phyloP scores from a whole-genome alignment of 1,284 basidiomycete species.

The Veloporphyrellus conicus region DNA sequence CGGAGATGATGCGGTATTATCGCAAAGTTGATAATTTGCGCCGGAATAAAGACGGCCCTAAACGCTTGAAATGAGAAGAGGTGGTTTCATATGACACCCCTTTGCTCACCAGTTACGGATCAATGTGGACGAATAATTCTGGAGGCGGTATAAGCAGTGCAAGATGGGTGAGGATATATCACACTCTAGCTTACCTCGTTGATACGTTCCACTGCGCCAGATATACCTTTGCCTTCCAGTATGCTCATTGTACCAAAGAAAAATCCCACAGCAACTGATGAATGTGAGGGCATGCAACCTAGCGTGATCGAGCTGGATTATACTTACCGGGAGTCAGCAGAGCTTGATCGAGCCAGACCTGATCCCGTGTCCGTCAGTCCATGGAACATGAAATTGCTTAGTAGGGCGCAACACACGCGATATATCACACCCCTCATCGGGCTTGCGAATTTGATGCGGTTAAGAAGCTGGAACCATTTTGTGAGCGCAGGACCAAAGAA shows the following conservation, averaged over 20 bases:
- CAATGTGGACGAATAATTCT: conserved; percentile 68
- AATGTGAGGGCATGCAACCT: conserved; percentile 1
- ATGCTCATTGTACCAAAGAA: conserved; percentile 75
- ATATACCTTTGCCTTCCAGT: conserved; percentile 61
- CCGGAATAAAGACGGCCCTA: conserved; percentile 75
- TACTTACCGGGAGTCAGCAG: conserved; percentile 59
- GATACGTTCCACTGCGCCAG: conserved; percentile 54
- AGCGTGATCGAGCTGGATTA: not conserved
- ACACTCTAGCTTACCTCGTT: conserved; percentile 40
- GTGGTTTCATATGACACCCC: not conserved
- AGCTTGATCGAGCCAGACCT: conserved; percentile 75
- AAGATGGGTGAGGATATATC: not conserved
- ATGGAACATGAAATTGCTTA: not conserved
- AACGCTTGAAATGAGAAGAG: conserved; percentile 1
- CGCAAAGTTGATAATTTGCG: conserved; percentile 79
- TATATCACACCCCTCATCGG: conserved; percentile 56
- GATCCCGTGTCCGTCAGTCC: conserved; percentile 2
- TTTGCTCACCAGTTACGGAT: conserved; percentile 64
- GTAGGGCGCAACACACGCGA: conserved; percentile 41
- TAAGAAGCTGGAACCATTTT: conserved; percentile 66
- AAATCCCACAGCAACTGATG: conserved; percentile 57
- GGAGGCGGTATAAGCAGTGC: not conserved
- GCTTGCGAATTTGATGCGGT: conserved; percentile 56
- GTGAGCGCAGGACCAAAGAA: conserved; percentile 71
- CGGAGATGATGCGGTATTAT: conserved; percentile 76